phyloP scores from a whole-genome alignment of 2,329 filamentous ascomycete species.

The Biscogniauxia mediterranea region DNA sequence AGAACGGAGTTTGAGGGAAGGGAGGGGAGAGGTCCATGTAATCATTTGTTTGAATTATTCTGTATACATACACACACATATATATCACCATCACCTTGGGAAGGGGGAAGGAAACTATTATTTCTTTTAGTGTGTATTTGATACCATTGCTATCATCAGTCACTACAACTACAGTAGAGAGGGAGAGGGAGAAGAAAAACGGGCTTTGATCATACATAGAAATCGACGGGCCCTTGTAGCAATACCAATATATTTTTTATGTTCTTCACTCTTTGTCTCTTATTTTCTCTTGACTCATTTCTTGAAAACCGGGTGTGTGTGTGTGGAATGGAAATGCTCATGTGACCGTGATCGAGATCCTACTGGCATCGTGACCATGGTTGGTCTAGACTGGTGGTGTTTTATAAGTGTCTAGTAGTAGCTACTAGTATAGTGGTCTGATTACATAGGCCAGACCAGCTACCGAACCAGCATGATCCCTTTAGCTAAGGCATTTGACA shows the following conservation, averaged over 20 bases:
- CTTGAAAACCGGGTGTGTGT: neutral
- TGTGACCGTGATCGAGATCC: no score
- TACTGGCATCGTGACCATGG: no score
- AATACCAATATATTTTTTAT: neutral
- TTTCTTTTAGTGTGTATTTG: neutral
- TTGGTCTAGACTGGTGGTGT: neutral
- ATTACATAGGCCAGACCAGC: neutral
- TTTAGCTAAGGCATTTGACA: no score
- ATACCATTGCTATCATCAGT: neutral
- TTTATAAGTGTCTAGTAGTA: neutral
- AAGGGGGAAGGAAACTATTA: neutral
- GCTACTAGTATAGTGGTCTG: no score
- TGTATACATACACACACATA: neutral
- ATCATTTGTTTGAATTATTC: neutral
- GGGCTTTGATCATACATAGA: neutral
- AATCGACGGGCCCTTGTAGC: neutral
- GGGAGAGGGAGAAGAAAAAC: neutral
- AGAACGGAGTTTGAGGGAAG: conserved; percentile 10
- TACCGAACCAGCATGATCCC: neutral
- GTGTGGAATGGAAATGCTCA: no score
- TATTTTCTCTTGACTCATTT: neutral
- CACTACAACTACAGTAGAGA: neutral
- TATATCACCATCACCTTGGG: neutral
- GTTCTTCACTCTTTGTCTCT: no score
- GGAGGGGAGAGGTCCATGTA: conserved; percentile 5